Conservation (phyloP, 208 protist species). For the Herpetomonas tarakana region DNA sequence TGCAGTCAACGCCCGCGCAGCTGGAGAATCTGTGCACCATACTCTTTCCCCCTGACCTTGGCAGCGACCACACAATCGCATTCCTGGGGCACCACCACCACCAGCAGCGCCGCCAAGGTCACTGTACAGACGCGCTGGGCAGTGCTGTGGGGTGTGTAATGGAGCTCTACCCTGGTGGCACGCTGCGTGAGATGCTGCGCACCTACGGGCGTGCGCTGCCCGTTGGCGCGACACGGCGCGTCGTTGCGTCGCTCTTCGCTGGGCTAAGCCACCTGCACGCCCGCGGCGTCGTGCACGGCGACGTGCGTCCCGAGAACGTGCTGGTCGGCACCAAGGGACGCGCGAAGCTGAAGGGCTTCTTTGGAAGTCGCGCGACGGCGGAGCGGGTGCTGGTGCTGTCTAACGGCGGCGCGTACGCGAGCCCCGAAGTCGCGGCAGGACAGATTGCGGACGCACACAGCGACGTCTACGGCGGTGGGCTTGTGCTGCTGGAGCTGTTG, state of each 20-base stretch:
- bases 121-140: not conserved
- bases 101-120: too few relatives aligned
- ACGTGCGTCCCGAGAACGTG: constrained; percentile 25
- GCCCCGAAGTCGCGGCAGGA: constrained; percentile 27
- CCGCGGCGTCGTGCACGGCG: constrained; percentile 20
- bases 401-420: constrained; percentile 17
- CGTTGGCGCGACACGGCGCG: constrained; percentile 1
- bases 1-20: too few relatives aligned
- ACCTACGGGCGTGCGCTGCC: constrained; percentile 17
- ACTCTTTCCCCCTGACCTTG: not conserved
- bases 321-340: constrained; percentile 19
- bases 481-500: constrained; percentile 27
- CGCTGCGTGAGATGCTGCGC: constrained; percentile 14
- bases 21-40: not conserved
- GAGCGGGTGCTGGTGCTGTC: constrained; percentile 15
- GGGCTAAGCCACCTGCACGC: constrained; percentile 20
- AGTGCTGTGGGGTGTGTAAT: not conserved
- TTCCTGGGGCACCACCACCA: not conserved
- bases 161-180: constrained; percentile 11
- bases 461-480: constrained; percentile 24
- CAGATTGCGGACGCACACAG: constrained; percentile 11
- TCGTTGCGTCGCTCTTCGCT: constrained; percentile 9
- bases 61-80: not conserved
- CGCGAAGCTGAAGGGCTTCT: constrained; percentile 21
- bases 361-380: constrained; percentile 4